phyloP scores from a whole-genome alignment of 1,139 yeast species.

The Suhomyces chickasaworum region DNA sequence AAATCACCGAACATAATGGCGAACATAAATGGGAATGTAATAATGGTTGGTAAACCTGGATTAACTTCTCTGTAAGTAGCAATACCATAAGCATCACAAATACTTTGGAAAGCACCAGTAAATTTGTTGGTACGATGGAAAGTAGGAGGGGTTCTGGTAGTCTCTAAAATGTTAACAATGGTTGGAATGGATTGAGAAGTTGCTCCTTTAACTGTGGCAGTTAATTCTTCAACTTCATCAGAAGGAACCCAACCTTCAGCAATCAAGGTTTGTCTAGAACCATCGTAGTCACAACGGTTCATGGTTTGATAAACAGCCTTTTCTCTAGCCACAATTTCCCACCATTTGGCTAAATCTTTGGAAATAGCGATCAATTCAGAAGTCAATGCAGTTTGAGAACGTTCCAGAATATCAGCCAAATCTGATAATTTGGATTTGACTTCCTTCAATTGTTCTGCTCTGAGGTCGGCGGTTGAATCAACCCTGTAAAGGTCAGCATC shows the following conservation, averaged over 20 bases:
- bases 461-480: constrained; percentile 30
- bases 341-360: constrained; percentile 69
- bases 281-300: constrained; percentile 68
- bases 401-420: constrained; percentile 55
- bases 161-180: constrained; percentile 64
- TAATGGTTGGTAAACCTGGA: constrained; percentile 77
- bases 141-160: constrained; percentile 76
- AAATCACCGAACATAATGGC: constrained; percentile 88
- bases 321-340: constrained; percentile 68
- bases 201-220: constrained; percentile 34
- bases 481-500: constrained; percentile 47
- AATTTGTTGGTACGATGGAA: constrained; percentile 76
- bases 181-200: constrained; percentile 54
- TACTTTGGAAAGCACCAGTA: constrained; percentile 73
- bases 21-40: constrained; percentile 84
- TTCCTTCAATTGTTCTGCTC: constrained; percentile 54
- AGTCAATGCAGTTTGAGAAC: constrained; percentile 58
- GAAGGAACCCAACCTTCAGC: constrained; percentile 85
- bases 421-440: constrained; percentile 59
- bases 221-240: constrained; percentile 49
- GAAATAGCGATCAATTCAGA: constrained; percentile 77
- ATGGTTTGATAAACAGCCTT: constrained; percentile 67
- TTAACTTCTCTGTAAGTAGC: constrained; percentile 78
- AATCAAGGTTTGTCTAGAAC: constrained; percentile 61
- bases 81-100: constrained; percentile 80